phyloP scores from a whole-genome alignment of 2,329 filamentous ascomycete genomes.

The Ceratocystis cacaofunesta region DNA sequence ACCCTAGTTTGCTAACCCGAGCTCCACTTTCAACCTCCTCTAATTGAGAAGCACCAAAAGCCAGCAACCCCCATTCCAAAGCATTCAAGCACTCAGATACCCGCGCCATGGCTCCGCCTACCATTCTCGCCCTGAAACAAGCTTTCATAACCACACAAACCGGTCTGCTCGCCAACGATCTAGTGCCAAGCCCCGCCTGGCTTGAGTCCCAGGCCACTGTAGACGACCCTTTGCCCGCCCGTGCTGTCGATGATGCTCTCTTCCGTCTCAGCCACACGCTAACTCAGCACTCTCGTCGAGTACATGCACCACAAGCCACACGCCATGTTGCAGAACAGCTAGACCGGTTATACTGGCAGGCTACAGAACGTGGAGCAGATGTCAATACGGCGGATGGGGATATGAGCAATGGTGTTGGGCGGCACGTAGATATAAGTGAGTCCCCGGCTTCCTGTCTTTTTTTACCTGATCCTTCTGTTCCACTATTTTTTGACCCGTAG shows the following conservation, averaged over 20 bases:
- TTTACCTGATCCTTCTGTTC: neutral
- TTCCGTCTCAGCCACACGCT: conserved; percentile 45
- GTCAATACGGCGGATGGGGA: conserved; percentile 24
- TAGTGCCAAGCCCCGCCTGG: conserved; percentile 41
- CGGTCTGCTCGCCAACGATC: conserved; percentile 44
- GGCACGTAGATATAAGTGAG: conserved; percentile 33
- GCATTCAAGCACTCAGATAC: neutral
- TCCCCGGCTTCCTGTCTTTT: neutral
- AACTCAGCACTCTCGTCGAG: conserved; percentile 48
- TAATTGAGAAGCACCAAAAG: too few species aligned
- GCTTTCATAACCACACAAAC: conserved; percentile 49
- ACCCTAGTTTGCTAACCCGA: neutral
- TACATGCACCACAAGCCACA: conserved; percentile 53
- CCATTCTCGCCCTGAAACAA: conserved; percentile 48
- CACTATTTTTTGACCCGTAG: too few species aligned
- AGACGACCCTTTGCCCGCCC: conserved; percentile 30
- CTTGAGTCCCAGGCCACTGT: conserved; percentile 23
- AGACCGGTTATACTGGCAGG: conserved; percentile 45
- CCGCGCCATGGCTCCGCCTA: conserved; percentile 28
- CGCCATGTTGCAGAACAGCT: conserved; percentile 61
- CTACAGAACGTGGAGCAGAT: conserved; percentile 28
- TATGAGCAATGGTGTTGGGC: conserved; percentile 26
- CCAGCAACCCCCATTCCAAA: too few species aligned
- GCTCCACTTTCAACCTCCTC: neutral
- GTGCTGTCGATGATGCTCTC: conserved; percentile 41